These are phyloP conservation scores for Pseudisothecium myosuroides DNA, from an alignment of 225 moss, liverwort and hornwort species.

Conservation along the genomic window DNA sequence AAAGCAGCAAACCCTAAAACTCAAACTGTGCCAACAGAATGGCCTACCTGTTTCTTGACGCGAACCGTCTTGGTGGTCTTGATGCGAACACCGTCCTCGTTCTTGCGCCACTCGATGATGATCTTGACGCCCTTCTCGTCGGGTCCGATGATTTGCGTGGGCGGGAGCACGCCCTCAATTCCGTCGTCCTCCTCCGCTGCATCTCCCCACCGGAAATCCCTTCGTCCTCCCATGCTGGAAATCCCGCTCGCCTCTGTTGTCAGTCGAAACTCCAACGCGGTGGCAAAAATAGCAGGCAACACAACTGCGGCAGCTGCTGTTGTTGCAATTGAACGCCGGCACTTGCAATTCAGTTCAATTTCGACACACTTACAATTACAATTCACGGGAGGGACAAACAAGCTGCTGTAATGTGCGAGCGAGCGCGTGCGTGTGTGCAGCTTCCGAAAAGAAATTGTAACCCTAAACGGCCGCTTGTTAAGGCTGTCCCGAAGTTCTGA, in stretches of 20 bases:
- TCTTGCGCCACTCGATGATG: slow-evolving; percentile 51
- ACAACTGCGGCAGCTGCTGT: neutral
- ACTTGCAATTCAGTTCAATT: neutral
- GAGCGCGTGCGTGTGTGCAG: neutral
- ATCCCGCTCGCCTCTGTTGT: neutral
- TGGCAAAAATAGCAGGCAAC: neutral
- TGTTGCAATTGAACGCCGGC: neutral
- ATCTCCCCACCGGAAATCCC: slow-evolving; percentile 53
- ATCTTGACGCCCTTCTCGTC: slow-evolving; percentile 22
- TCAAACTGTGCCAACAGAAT: neutral
- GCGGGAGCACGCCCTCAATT: slow-evolving; percentile 45
- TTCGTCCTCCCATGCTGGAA: slow-evolving; percentile 20
- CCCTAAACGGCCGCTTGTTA: neutral
- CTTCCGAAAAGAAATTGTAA: neutral
- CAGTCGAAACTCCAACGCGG: neutral
- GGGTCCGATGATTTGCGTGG: slow-evolving; percentile 49
- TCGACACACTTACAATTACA: neutral
- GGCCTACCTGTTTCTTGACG: slow-evolving; percentile 41
- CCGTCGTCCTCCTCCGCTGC: slow-evolving; percentile 59
- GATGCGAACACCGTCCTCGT: slow-evolving; percentile 34
- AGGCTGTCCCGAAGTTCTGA: neutral
- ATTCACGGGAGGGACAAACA: neutral
- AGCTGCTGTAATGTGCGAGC: neutral
- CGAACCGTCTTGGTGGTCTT: slow-evolving; percentile 48
- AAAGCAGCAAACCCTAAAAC: neutral